These are phyloP conservation scores for Metrosideros polymorpha DNA, from an alignment of 441 rosid genomes.

Conservation along the genomic window DNA sequence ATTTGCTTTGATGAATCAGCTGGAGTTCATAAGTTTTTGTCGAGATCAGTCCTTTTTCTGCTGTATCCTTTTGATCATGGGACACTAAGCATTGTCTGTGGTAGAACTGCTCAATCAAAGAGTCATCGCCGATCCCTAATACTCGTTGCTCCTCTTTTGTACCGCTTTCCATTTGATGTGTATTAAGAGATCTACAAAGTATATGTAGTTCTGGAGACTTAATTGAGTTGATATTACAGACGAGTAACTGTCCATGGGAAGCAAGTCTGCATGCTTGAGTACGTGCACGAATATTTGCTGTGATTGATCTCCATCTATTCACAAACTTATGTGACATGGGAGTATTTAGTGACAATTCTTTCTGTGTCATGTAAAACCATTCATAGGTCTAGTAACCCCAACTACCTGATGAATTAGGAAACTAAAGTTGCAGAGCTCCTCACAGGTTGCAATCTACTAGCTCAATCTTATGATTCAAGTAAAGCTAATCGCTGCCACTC, in stretches of 20 bases:
- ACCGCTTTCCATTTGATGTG: neutral
- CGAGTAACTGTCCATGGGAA: neutral
- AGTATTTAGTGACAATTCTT: neutral
- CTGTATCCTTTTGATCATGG: neutral
- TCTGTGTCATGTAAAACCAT: neutral
- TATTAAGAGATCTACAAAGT: neutral
- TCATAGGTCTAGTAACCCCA: neutral
- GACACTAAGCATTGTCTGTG: neutral
- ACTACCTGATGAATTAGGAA: neutral
- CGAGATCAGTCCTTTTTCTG: neutral
- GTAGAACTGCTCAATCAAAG: neutral
- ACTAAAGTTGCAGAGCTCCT: neutral
- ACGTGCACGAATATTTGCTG: neutral
- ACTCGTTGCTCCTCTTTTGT: neutral
- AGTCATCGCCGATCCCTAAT: neutral
- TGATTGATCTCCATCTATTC: neutral
- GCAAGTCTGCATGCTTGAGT: neutral
- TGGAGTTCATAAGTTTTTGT: neutral
- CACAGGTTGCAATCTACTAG: neutral
- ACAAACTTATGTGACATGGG: neutral
- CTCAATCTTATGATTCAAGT: neutral
- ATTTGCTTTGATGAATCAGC: neutral
- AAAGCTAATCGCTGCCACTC: neutral
- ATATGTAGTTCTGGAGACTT: neutral
- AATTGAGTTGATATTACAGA: neutral